Conservation (phyloP, 345 rosid genomes). For the Hevea brasiliensis region DNA sequence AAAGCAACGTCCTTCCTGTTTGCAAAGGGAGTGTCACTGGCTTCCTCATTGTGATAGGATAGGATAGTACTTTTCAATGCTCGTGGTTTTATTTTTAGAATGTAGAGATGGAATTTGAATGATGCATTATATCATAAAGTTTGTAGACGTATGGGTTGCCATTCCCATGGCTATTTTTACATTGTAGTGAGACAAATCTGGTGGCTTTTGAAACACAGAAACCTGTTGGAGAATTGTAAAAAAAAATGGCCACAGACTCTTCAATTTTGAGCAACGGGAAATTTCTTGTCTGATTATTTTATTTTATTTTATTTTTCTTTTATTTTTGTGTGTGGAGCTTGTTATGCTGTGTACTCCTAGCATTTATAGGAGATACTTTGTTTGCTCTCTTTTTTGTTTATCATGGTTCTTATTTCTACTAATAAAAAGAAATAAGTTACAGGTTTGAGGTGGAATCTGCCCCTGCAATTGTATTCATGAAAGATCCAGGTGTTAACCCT, state of each 20-base stretch:
- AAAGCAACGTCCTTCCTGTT: neutral
- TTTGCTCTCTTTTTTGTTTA: neutral
- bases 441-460: constrained; percentile 96
- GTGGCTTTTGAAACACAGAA: neutral
- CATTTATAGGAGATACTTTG: neutral
- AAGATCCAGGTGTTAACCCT: constrained; percentile 88
- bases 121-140: neutral
- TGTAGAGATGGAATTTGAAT: neutral
- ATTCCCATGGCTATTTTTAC: neutral
- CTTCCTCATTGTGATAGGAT: neutral
- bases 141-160: neutral
- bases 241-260: neutral
- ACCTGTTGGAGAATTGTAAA: neutral
- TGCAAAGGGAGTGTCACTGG: neutral
- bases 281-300: neutral
- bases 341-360: neutral
- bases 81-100: neutral
- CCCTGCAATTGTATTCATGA: constrained; percentile 81
- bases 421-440: constrained; percentile 14
- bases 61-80: neutral
- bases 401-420: neutral
- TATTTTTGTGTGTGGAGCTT: neutral
- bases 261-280: neutral
- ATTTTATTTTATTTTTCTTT: too few species aligned
- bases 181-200: neutral